Conservation (phyloP, 169 alveolate genomes). For the Cryptosporidium meleagridis region DNA sequence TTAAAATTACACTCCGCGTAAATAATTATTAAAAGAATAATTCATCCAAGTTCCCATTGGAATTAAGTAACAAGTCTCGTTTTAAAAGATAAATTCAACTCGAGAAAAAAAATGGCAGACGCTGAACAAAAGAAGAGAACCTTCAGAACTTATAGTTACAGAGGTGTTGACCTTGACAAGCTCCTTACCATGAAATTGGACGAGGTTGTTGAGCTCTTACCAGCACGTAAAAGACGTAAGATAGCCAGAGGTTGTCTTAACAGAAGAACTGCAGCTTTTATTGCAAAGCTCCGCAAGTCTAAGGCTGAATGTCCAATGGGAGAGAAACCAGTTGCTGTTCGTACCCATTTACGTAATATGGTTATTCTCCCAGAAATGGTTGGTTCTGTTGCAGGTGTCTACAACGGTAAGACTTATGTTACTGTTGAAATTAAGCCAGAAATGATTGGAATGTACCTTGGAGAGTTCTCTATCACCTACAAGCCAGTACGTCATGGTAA, state of each 20-base stretch:
- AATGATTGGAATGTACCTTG: conserved; percentile 99
- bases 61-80: background rate
- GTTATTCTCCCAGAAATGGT: conserved; percentile 97
- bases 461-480: conserved; percentile 98
- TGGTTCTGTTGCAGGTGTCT: conserved; percentile 97
- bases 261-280: conserved; percentile 91
- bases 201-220: conserved; percentile 91
- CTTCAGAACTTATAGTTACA: conserved; percentile 96
- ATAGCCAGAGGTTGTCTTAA: conserved; percentile 86
- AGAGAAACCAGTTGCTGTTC: conserved; percentile 97
- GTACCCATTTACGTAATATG: conserved; percentile 92
- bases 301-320: conserved; percentile 92
- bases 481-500: conserved; percentile 98
- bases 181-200: conserved; percentile 91
- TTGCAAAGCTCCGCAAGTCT: conserved; percentile 94
- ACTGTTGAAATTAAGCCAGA: conserved; percentile 98
- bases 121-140: conserved; percentile 93
- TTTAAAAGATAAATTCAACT: conserved; percentile 24
- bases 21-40: background rate
- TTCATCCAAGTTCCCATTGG: background rate
- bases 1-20: background rate
- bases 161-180: conserved; percentile 97
- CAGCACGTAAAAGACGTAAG: conserved; percentile 98
- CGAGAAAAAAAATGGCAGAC: conserved; percentile 75
- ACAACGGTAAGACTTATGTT: conserved; percentile 96